Conservation (phyloP, 441 rosid species). For the Pelargonium fulgidum region DNA sequence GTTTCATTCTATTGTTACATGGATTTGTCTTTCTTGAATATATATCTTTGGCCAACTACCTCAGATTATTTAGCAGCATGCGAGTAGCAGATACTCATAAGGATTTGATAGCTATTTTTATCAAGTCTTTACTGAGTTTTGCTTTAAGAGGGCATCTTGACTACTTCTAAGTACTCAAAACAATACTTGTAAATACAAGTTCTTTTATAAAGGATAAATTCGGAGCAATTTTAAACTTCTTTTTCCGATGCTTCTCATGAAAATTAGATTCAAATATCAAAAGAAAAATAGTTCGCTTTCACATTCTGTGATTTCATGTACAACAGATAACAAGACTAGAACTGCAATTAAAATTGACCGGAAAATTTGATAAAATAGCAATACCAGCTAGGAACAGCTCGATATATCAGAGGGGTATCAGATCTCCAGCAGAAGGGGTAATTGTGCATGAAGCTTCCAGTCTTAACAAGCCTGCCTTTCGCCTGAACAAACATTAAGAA, state of each 20-base stretch:
- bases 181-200: not conserved
- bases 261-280: not conserved
- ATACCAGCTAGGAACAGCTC: constrained; percentile 99
- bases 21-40: not conserved
- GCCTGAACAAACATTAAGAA: constrained; percentile 45
- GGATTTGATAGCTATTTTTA: no score
- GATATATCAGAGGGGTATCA: constrained; percentile 88
- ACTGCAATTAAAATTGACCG: constrained; percentile 8
- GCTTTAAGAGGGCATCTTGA: not conserved
- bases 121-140: not conserved
- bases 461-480: constrained; percentile 85
- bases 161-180: not conserved
- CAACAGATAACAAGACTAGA: not conserved
- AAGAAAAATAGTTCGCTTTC: constrained; percentile 3
- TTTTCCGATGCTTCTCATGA: not conserved
- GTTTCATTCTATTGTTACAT: not conserved
- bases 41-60: not conserved
- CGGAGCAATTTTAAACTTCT: not conserved
- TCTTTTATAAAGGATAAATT: not conserved
- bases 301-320: not conserved
- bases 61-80: no score
- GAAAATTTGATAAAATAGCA: constrained; percentile 8
- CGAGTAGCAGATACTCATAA: no score
- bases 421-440: constrained; percentile 98
- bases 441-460: constrained; percentile 74